phyloP scores from a whole-genome alignment of 345 rosid genomes.

The Citropsis articulata region DNA sequence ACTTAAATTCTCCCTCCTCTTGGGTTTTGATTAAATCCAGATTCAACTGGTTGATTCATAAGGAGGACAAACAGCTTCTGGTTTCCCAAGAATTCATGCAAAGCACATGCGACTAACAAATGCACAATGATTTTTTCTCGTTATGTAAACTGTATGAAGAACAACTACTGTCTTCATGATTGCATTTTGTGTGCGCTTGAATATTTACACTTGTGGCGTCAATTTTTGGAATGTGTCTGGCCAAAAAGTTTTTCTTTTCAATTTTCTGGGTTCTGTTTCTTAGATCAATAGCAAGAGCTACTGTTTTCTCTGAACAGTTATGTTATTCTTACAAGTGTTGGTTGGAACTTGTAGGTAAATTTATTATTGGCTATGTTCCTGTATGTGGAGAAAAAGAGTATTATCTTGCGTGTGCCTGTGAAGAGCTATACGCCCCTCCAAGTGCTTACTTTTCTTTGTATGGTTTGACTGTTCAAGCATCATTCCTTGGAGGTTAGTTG shows the following conservation, averaged over 20 bases:
- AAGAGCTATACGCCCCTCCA: conserved; percentile 87
- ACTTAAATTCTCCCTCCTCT: neutral
- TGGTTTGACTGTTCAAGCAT: conserved; percentile 88
- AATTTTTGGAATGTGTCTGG: neutral
- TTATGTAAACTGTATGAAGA: neutral
- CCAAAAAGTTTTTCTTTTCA: neutral
- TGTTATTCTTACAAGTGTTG: neutral
- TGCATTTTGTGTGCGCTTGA: neutral
- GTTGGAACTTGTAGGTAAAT: conserved; percentile 58
- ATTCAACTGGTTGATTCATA: neutral
- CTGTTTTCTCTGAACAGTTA: neutral
- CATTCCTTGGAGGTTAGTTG: conserved; percentile 76
- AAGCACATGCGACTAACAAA: neutral
- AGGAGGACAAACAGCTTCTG: neutral
- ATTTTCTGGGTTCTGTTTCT: neutral
- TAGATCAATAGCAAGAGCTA: neutral
- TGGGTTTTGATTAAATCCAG: neutral
- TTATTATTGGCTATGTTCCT: conserved; percentile 69
- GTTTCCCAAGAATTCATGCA: neutral
- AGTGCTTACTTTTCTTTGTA: conserved; percentile 88
- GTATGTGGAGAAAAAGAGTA: conserved; percentile 83
- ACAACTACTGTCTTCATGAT: neutral
- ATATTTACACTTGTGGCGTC: too few relatives aligned
- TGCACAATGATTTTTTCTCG: neutral
- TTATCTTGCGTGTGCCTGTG: conserved; percentile 86